phyloP scores from a whole-genome alignment of 2,329 filamentous ascomycete species.

The Penicillium sp. region DNA sequence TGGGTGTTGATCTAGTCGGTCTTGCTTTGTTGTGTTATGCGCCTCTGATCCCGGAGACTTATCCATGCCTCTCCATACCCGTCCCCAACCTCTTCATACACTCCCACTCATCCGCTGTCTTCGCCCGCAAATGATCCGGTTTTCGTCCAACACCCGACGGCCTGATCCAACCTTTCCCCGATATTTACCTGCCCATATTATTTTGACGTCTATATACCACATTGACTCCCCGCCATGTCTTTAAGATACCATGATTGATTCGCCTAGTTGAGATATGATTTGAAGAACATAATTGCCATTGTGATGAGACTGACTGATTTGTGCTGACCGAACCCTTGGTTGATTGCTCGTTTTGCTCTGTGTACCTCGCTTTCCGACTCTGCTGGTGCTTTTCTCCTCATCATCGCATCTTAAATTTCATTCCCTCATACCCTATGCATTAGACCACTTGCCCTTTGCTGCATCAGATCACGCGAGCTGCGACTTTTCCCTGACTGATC shows the following conservation, averaged over 20 bases:
- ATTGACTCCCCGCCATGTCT: conserved; percentile 19
- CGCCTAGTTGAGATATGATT: conserved; percentile 26
- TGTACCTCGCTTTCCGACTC: background rate
- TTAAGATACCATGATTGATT: conserved; percentile 33
- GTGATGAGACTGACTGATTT: conserved; percentile 21
- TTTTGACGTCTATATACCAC: conserved; percentile 29
- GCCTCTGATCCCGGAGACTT: background rate
- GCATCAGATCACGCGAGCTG: background rate
- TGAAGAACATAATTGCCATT: conserved; percentile 31
- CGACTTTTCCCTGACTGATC: background rate
- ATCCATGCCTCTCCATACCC: background rate
- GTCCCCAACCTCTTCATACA: background rate
- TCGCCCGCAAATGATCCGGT: background rate
- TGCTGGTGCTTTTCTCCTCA: background rate
- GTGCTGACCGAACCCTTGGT: conserved; percentile 14
- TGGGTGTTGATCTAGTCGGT: conserved; percentile 70
- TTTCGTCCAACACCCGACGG: background rate
- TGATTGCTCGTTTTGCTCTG: background rate
- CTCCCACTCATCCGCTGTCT: background rate
- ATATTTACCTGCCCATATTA: conserved; percentile 23
- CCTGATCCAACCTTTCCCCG: conserved; percentile 1
- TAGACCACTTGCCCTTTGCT: background rate
- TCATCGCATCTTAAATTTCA: background rate
- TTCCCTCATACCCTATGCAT: background rate
- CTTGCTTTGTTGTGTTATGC: background rate